A percentile compares a stretch with the other conserved stretches of the same genome.
These are phyloP conservation scores for Suhomyces vadensis DNA, from an alignment of 805 yeast genomes.

Conservation along the genomic window DNA sequence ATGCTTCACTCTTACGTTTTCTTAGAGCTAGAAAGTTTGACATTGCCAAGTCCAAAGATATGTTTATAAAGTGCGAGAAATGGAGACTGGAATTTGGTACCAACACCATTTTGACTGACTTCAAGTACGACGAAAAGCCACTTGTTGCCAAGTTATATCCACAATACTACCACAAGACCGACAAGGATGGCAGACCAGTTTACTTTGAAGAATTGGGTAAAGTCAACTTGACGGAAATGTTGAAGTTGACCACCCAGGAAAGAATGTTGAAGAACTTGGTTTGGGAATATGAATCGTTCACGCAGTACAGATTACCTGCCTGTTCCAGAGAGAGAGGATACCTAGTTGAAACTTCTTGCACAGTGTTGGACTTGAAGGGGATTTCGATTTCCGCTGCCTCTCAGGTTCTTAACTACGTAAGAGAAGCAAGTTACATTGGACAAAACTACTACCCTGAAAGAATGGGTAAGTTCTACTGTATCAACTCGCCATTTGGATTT, in stretches of 20 bases:
- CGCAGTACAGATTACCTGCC: conserved; percentile 83
- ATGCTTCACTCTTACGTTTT: conserved; percentile 80
- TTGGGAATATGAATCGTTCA: conserved; percentile 96
- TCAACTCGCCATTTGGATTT: conserved; percentile 97
- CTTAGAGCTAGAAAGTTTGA: conserved; percentile 95
- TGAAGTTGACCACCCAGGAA: conserved; percentile 90
- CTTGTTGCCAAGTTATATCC: conserved; percentile 88
- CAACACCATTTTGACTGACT: conserved; percentile 81
- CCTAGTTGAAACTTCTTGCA: conserved; percentile 93
- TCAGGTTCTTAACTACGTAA: conserved; percentile 83
- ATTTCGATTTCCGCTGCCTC: conserved; percentile 82
- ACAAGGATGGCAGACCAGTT: conserved; percentile 94
- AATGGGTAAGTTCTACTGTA: conserved; percentile 95
- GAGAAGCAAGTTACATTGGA: conserved; percentile 91
- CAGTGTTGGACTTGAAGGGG: conserved; percentile 93
- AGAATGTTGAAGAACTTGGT: conserved; percentile 94
- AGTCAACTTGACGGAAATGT: conserved; percentile 87
- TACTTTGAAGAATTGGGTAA: conserved; percentile 92
- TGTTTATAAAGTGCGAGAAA: conserved; percentile 84
- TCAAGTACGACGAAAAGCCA: conserved; percentile 91
- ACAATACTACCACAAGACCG: conserved; percentile 96
- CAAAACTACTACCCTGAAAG: conserved; percentile 98
- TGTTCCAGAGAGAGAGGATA: conserved; percentile 80
- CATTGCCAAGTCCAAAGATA: conserved; percentile 68
- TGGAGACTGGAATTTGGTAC: conserved; percentile 91